phyloP scores from a whole-genome alignment of 345 rosid species.

The Dimocarpus longan region DNA sequence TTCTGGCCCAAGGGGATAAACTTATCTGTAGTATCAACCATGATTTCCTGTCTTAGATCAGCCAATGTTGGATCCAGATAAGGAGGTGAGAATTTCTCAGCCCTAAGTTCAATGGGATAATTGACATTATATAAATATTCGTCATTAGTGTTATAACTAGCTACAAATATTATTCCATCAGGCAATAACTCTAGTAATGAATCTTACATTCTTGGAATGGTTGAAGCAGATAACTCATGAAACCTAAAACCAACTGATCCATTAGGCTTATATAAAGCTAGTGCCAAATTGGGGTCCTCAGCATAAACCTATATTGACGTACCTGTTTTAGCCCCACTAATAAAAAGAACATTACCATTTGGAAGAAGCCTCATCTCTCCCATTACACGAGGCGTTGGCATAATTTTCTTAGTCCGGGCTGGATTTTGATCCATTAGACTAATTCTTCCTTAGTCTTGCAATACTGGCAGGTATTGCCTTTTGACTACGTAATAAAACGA shows the following conservation, averaged over 20 bases:
- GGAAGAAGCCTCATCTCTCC: constrained; percentile 80
- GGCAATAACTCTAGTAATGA: constrained; percentile 54
- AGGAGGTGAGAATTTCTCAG: constrained; percentile 77
- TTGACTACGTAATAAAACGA: constrained; percentile 25
- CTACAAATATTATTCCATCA: constrained; percentile 62
- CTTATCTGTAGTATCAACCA: neutral
- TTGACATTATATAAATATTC: constrained; percentile 54
- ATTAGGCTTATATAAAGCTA: constrained; percentile 46
- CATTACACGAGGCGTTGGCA: constrained; percentile 75
- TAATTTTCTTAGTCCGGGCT: constrained; percentile 56
- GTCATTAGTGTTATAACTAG: constrained; percentile 69
- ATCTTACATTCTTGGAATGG: constrained; percentile 74
- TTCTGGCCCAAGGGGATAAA: constrained; percentile 32
- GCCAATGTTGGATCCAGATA: constrained; percentile 50
- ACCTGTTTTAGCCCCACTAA: constrained; percentile 76
- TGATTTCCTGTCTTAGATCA: constrained; percentile 38
- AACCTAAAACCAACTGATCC: constrained; percentile 35
- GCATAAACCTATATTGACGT: constrained; percentile 72
- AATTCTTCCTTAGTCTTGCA: constrained; percentile 64
- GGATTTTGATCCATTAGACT: constrained; percentile 45
- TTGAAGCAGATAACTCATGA: constrained; percentile 34
- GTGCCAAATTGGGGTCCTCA: constrained; percentile 62
- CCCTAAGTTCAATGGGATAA: constrained; percentile 70
- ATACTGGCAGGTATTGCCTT: constrained; percentile 47
- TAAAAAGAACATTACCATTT: constrained; percentile 60